phyloP scores from a whole-genome alignment of 176 grass and related monocot species.

The Oropetium thomaeum region DNA sequence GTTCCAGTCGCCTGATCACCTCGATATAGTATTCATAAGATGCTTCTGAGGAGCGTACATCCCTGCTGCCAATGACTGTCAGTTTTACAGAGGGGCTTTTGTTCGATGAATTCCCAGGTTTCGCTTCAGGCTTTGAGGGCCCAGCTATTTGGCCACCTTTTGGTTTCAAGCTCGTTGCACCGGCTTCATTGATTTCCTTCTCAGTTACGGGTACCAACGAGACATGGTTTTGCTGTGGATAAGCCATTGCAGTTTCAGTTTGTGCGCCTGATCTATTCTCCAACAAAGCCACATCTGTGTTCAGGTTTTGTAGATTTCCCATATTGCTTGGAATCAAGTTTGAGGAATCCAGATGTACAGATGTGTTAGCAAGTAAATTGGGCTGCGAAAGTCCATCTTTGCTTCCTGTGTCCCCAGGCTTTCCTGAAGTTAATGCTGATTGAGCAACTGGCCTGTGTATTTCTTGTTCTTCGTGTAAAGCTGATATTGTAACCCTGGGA shows the following conservation, averaged over 20 bases:
- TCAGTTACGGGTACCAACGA: background rate
- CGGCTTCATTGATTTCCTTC: constrained; percentile 1
- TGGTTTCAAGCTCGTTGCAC: background rate
- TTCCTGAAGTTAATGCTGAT: background rate
- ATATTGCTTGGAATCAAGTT: background rate
- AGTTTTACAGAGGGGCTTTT: constrained; percentile 13
- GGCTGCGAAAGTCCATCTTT: constrained; percentile 31
- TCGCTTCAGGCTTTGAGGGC: constrained; percentile 16
- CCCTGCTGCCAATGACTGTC: background rate
- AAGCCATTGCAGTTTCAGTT: background rate
- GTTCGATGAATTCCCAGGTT: constrained; percentile 34
- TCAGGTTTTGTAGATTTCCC: constrained; percentile 3
- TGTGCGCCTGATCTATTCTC: background rate
- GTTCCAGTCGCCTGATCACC: constrained; percentile 46
- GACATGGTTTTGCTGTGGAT: background rate
- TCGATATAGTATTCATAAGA: constrained; percentile 47
- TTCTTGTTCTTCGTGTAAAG: constrained; percentile 46
- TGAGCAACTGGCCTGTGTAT: background rate
- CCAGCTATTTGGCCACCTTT: constrained; percentile 1
- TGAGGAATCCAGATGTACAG: background rate
- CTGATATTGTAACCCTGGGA: constrained; percentile 41
- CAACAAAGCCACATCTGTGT: background rate
- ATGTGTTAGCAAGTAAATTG: background rate
- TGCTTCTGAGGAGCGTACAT: background rate
- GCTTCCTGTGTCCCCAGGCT: background rate